phyloP scores from a whole-genome alignment of 495 filamentous ascomycete genomes.

The Hyaloscypha finlandica region DNA sequence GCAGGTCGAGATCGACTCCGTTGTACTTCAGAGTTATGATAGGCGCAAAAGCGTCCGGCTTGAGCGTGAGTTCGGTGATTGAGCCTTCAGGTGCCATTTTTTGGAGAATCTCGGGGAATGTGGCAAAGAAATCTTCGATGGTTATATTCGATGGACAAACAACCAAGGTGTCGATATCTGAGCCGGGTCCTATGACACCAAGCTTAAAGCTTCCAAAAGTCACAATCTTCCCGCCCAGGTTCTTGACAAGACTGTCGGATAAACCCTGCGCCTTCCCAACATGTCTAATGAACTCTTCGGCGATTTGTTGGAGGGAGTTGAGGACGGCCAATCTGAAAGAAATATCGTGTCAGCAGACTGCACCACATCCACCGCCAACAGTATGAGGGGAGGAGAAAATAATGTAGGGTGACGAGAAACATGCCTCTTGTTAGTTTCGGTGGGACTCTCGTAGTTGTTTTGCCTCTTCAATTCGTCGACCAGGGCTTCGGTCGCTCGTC shows the following conservation, averaged over 20 bases:
- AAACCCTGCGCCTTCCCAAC: constrained; percentile 70
- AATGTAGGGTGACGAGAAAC: neutral
- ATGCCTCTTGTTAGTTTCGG: constrained; percentile 80
- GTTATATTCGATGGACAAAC: constrained; percentile 85
- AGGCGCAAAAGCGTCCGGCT: constrained; percentile 88
- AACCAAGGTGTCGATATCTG: constrained; percentile 96
- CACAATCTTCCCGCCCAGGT: constrained; percentile 86
- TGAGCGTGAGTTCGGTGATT: constrained; percentile 81
- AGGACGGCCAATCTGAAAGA: constrained; percentile 50
- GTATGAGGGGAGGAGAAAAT: neutral
- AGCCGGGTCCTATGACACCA: constrained; percentile 92
- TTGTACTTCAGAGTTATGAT: constrained; percentile 93
- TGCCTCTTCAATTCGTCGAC: constrained; percentile 80
- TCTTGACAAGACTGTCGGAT: constrained; percentile 72
- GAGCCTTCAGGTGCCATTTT: constrained; percentile 72
- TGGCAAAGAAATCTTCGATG: constrained; percentile 85
- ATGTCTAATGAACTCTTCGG: constrained; percentile 79
- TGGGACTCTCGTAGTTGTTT: constrained; percentile 83
- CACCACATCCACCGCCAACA: constrained; percentile 15
- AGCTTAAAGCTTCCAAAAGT: constrained; percentile 93
- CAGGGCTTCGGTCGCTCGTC: constrained; percentile 72
- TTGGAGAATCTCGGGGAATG: constrained; percentile 76
- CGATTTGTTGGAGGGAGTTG: constrained; percentile 70
- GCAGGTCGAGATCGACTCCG: constrained; percentile 91
- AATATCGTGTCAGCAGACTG: neutral